Evolutionary conservation across 306 rosid genomes (phyloP).

Genomic region (Castanea mollissima): DNA sequence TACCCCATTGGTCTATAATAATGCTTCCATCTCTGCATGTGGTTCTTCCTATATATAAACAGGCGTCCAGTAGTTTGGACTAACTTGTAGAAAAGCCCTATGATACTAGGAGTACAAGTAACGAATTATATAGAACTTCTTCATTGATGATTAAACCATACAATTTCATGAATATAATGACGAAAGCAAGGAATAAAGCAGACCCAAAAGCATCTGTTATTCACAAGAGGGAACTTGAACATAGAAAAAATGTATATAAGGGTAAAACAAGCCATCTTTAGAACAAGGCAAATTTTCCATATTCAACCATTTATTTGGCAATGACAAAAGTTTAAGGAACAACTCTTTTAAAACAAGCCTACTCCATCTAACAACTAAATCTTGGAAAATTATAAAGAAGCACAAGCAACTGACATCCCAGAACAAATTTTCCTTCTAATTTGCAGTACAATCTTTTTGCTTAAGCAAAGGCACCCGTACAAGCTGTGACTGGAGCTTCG

Average conservation of each 20-base stretch:
- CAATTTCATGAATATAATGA: neutral
- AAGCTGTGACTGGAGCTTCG: conserved; percentile 69
- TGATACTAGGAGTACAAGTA: neutral
- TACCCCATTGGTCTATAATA: neutral
- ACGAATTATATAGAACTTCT: neutral
- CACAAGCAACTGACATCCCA: conserved; percentile 26
- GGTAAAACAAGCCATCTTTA: conserved; percentile 14
- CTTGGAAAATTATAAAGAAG: conserved; percentile 4
- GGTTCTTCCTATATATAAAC: no score
- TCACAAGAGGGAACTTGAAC: neutral
- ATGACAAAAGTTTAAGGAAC: conserved; percentile 28
- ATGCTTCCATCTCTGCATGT: neutral
- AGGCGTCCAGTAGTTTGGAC: no score
- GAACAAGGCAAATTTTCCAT: conserved; percentile 27
- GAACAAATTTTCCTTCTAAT: conserved; percentile 11
- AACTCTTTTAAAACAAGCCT: conserved; percentile 13
- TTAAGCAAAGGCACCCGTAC: conserved; percentile 77
- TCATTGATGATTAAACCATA: neutral
- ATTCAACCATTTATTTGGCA: conserved; percentile 39
- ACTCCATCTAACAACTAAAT: conserved; percentile 22
- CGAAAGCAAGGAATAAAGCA: neutral
- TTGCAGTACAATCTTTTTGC: conserved; percentile 19
- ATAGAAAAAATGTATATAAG: neutral
- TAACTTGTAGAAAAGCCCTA: no score
- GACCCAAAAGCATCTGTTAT: neutral